Base-by-base conservation (phyloP, 75 land plant genomes). In the Cupressus sempervirens region DNA sequence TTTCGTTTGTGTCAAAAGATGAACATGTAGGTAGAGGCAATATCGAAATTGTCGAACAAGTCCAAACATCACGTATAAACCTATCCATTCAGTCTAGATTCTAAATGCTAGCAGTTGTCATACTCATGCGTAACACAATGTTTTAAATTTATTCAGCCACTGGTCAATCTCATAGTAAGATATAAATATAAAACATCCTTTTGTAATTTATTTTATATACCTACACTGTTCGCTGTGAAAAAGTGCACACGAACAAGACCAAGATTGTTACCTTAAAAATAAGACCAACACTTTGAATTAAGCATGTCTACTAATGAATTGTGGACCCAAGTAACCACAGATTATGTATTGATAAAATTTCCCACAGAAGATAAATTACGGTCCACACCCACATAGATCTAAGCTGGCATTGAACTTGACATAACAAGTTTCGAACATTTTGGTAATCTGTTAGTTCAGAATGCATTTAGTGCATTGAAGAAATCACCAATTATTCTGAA, bases 401-500 rank as follows among this genome's bases (percentile, higher is more conserved):
- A 23, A 77, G 46, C 10, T 18, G 29, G 12, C 81, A 20, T 45
- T 43, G 48, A 23, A 9, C 48, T 77, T 32, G 35, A 23, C 35
- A 3, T 30, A 70, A 70, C 14, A 70, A 70, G 35, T 10, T 70
- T 32, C 35, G 0, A 43, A 20, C 2, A 10, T 77, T 45, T 26
- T 29, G 30, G 26, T 45, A 29, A 43, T 16, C 30, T 38, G 41
- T 77, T 12, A 77, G 29, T 43, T 77, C 29, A 41, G 20, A 43
- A 26, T 7, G 1, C 1, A 43, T 26, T 8, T 41, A 77, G 23
- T 45, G 12, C 81, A 77, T 50, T 77, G 81, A 23, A 77, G 10
- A 77, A 26, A 43, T 41, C 35, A 70, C 32, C 81, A 45, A 77
- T 43, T 77, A 77, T 77, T 77, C 45, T 11, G n/a, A 77, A 77